Evolutionary conservation across 352 stramenopile species (phyloP).

Genomic region (Globisporangium mamillatum): DNA sequence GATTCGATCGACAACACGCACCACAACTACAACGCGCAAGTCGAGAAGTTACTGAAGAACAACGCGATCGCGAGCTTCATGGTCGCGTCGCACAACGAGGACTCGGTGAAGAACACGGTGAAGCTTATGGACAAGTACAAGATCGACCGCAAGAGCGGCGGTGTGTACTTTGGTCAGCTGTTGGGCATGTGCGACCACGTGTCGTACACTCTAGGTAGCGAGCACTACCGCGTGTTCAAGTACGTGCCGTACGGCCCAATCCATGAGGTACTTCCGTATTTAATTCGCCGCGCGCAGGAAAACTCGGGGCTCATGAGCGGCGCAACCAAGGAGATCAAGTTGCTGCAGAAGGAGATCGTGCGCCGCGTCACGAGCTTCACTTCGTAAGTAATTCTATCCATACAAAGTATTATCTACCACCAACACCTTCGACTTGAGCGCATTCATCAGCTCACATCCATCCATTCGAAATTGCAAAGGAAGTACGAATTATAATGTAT

Average conservation of each 20-base stretch:
- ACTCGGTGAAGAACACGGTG: slow-evolving; percentile 93
- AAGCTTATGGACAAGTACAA: slow-evolving; percentile 87
- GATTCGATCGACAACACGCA: slow-evolving; percentile 93
- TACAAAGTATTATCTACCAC: neutral
- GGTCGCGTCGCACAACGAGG: slow-evolving; percentile 97
- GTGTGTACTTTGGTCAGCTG: slow-evolving; percentile 97
- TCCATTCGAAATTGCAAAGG: neutral
- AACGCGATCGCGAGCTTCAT: slow-evolving; percentile 93
- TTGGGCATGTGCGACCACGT: slow-evolving; percentile 98
- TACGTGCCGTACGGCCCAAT: slow-evolving; percentile 98
- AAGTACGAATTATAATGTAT: neutral
- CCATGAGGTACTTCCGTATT: slow-evolving; percentile 95
- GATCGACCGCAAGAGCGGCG: slow-evolving; percentile 68
- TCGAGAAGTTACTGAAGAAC: slow-evolving; percentile 89
- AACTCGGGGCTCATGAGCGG: slow-evolving; percentile 92
- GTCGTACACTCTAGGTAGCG: slow-evolving; percentile 92
- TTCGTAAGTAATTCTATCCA: slow-evolving; percentile 8
- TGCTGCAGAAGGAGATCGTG: slow-evolving; percentile 69
- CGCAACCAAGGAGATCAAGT: slow-evolving; percentile 66
- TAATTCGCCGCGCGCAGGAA: slow-evolving; percentile 96
- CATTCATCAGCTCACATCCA: neutral
- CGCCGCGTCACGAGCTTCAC: slow-evolving; percentile 29
- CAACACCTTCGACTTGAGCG: neutral
- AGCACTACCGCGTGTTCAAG: slow-evolving; percentile 95
- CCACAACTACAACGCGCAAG: slow-evolving; percentile 89